phyloP scores from a whole-genome alignment of 2,329 filamentous ascomycete genomes.

The Botryotinia narcissicola region DNA sequence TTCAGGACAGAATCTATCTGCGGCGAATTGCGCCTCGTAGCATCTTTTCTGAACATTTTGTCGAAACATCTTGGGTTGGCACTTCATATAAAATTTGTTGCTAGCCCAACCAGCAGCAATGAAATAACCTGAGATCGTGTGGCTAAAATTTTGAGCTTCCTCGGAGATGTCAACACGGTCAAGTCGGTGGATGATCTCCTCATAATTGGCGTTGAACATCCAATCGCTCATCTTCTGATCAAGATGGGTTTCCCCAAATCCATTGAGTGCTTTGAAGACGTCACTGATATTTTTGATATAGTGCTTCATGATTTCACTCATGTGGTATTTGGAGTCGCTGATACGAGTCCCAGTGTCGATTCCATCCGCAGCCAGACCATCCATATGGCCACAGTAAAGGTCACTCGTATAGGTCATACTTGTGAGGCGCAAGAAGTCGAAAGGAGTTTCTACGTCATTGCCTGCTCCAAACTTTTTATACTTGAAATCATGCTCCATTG shows the following conservation, averaged over 20 bases:
- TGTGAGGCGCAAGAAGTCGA: neutral
- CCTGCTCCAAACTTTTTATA: neutral
- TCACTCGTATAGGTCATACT: neutral
- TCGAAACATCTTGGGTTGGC: neutral
- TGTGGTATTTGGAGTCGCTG: neutral
- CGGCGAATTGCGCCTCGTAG: neutral
- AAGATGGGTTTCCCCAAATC: neutral
- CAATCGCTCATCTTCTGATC: slow-evolving; percentile 1
- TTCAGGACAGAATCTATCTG: neutral
- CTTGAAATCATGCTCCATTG: neutral
- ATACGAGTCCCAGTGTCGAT: neutral
- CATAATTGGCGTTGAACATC: slow-evolving; percentile 5
- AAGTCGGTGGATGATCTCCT: neutral
- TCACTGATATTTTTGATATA: neutral
- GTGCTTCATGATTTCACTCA: neutral
- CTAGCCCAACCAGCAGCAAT: slow-evolving; percentile 5
- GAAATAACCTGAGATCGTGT: neutral
- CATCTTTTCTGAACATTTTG: neutral
- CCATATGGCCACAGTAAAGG: slow-evolving; percentile 1
- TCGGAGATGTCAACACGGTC: neutral
- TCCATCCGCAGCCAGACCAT: neutral
- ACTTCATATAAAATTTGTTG: slow-evolving; percentile 21
- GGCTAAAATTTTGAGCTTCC: neutral
- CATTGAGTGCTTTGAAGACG: neutral
- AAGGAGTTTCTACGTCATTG: neutral